Conservation (phyloP, 2,329 filamentous ascomycete genomes). For the Verticillium dahliae region DNA sequence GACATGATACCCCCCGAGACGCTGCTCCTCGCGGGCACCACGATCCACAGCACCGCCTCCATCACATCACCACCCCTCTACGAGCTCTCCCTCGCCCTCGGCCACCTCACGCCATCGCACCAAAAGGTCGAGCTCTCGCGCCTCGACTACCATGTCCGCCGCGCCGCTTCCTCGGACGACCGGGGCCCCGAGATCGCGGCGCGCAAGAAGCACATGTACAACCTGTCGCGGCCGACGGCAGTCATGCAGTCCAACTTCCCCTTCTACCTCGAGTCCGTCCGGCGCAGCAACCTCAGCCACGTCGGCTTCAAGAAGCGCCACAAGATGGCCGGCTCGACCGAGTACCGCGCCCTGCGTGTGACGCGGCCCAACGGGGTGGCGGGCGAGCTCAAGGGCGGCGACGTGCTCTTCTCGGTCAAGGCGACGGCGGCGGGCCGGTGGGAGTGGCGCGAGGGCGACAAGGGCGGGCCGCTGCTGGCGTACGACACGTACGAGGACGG, state of each 20-base stretch:
- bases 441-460: constrained; percentile 23
- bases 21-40: constrained; percentile 23
- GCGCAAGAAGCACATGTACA: constrained; percentile 24
- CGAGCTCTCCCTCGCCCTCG: constrained; percentile 27
- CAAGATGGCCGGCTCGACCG: constrained; percentile 5
- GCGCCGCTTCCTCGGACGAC: constrained; percentile 3
- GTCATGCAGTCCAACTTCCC: constrained; percentile 20
- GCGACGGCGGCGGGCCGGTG: constrained; percentile 15
- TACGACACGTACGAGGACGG: constrained; percentile 15
- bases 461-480: constrained; percentile 11
- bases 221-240: constrained; percentile 23
- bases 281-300: constrained; percentile 19
- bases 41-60: constrained; percentile 22
- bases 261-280: constrained; percentile 24
- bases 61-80: constrained; percentile 24
- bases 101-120: constrained; percentile 23
- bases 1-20: constrained; percentile 21
- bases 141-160: constrained; percentile 18
- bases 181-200: constrained; percentile 16
- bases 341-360: constrained; percentile 18
- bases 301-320: constrained; percentile 22
- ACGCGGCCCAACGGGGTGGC: neutral
- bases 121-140: constrained; percentile 22
- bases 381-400: constrained; percentile 13
- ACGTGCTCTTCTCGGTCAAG: constrained; percentile 20